Base-by-base conservation (phyloP, 176 grass and related monocot species). In the Lolium multiflorum region DNA sequence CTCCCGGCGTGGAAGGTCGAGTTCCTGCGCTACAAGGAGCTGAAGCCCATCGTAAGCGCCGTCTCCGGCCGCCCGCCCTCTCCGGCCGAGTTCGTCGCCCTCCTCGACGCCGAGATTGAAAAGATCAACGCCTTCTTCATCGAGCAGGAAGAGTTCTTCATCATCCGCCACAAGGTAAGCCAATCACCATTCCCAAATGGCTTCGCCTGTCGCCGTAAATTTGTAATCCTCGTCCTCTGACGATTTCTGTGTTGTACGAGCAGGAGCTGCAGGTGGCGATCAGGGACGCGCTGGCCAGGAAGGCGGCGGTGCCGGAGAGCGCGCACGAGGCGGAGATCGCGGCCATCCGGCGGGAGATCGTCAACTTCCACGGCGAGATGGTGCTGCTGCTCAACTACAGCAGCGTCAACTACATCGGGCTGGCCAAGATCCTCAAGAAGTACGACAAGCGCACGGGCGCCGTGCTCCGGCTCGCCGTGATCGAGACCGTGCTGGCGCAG, bases 361-460 rank as follows among this genome's bases (percentile, higher is more conserved):
- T 94, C 54, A 79, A 97, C 81, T 91, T 94, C 75, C 94, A 97
- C 38, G 94, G 94, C 14, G 88, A 92, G 85, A 97, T 97, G 94
- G 94, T 97, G 59, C 80, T 94, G 21, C 92, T 97, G 39, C 87
- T 94, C 83, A 97, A 94, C 85, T 97, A 97, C 80, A 97, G 94
- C 90, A 94, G 81, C 94, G 89, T 97, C 88, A 97, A 97, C 37
- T 97, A 92, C 83, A 92, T 87, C 86, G 94, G 94, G 4, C 61
- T 88, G 16, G 97, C 85, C 1, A 99, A 99, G 78, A 99, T 99
- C 16, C 51, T 99, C 21, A 99, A 99, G 84, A 99, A 99, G 89
- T 92, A 99, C 56, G 94, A 96, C 76, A 99, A 96, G 89, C 82
- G 84, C 70, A 96, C 94, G 0, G 97, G 94, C 54, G 91, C 82